Evolutionary conservation across 1,139 yeast genomes (phyloP).

Genomic region (Candida sp.): DNA sequence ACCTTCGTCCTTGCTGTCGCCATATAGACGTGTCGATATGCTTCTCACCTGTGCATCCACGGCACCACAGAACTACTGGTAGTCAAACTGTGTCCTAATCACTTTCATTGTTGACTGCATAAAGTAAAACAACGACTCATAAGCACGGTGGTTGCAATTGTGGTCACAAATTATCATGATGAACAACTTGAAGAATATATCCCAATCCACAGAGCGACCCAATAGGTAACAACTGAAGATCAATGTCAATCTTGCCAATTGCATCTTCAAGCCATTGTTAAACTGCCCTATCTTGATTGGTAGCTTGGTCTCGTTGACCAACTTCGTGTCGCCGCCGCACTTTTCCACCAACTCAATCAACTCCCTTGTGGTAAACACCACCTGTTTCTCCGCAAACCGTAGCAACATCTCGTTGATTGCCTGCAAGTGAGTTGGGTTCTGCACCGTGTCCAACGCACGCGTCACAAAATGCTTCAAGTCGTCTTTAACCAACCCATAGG

Average conservation of each 20-base stretch:
- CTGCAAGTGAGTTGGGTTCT: conserved; percentile 5
- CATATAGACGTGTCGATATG: background rate
- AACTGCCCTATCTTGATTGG: conserved; percentile 16
- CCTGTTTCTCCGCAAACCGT: background rate
- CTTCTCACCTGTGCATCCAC: background rate
- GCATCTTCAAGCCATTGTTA: conserved; percentile 11
- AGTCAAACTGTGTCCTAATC: background rate
- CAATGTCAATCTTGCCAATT: conserved; percentile 15
- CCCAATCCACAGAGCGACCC: background rate
- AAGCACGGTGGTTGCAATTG: conserved; percentile 17
- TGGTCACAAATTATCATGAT: conserved; percentile 20
- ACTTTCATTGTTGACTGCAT: conserved; percentile 8
- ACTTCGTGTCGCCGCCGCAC: conserved; percentile 5
- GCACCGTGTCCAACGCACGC: conserved; percentile 4
- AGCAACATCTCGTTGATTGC: conserved; percentile 5
- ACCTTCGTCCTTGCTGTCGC: background rate
- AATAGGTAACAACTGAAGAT: conserved; percentile 11
- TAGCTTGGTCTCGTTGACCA: background rate
- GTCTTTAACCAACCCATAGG: background rate
- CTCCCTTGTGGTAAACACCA: background rate
- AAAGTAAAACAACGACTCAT: conserved; percentile 13
- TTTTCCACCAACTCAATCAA: background rate
- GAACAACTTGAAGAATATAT: conserved; percentile 9
- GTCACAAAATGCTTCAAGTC: conserved; percentile 4
- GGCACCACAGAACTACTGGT: background rate